Base-by-base conservation (phyloP, 2,329 filamentous ascomycete species). In the Hysterium pulicare region DNA sequence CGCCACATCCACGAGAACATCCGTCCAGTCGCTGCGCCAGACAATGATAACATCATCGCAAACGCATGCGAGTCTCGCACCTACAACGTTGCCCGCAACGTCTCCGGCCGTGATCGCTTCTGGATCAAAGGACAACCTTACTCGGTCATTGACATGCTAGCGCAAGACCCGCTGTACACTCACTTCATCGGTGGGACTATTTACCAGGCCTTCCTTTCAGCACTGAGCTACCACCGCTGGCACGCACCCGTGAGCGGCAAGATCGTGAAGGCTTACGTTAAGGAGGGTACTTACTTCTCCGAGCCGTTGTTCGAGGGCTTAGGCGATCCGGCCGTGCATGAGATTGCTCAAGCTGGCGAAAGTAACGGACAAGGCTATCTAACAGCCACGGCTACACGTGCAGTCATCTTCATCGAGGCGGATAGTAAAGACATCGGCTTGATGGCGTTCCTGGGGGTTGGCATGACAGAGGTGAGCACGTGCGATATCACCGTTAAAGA, bases 401-500 rank as follows among this genome's bases (percentile, higher is more conserved):
- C 80, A 0, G 63, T 90, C 33, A 81, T 90, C 48, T 79, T 86
- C 56, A 79, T 89, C 45, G 75, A 88, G 59, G 83, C 84, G 0
- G 83, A 87, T 49, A 83, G 86, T 48, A 71, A 74, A 1, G 71
- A 71, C 1, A 81, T 89, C 28, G 86, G 86, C 0, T 66, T 89
- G 23, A 77, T 90, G 72, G 82, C 76, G 0, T 84, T 89, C 49
- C 69, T 90, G 10, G 81, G 78, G 1, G 76, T 90, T 3, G 86
- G 86, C 1, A 89, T 90, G 86, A 82, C 81, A 32, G 86, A 90
- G 65, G 85, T 89, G 10, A 83, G 78, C 44, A 82, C 83, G 0
- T 88, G 84, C 55, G 83, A 88, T 39, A 81, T 87, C 37, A 84
- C 79, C 0, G 83, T 87, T 9, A 73, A 73, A 52, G 77, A 82